A percentile compares a stretch with the other conserved stretches of the same genome.
phyloP scores from a whole-genome alignment of 225 moss, liverwort and hornwort genomes.

The Thuidium tamariscinum region DNA sequence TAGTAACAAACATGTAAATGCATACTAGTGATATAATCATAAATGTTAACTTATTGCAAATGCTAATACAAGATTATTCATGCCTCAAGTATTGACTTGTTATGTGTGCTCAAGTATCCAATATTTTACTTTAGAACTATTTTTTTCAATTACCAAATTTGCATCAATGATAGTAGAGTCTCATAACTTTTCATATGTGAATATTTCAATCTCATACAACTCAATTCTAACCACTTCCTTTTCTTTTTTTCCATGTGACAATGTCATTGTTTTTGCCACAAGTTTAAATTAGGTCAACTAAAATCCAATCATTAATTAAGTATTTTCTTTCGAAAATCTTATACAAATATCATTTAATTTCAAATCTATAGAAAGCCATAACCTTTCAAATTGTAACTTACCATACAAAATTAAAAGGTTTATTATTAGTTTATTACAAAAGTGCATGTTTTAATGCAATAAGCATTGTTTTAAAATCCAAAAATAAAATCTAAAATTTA shows the following conservation, averaged over 20 bases:
- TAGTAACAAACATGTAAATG: too few relatives aligned
- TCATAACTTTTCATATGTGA: background rate
- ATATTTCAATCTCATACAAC: background rate
- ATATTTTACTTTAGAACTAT: accelerated
- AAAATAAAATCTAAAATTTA: background rate
- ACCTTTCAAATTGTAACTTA: background rate
- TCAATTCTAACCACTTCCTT: accelerated
- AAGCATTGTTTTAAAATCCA: background rate
- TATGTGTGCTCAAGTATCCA: accelerated
- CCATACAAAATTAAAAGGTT: background rate
- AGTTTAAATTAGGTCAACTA: background rate
- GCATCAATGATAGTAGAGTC: background rate
- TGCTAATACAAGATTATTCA: background rate
- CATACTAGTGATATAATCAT: too few relatives aligned
- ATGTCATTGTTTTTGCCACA: too few relatives aligned
- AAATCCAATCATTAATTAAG: background rate
- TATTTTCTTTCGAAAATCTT: background rate
- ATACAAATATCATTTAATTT: background rate
- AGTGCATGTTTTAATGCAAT: background rate
- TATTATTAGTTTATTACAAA: background rate
- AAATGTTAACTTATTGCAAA: background rate
- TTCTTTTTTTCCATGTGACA: background rate
- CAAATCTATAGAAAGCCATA: background rate
- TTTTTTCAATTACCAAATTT: background rate
- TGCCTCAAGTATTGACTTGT: background rate